Evolutionary conservation across 2,329 filamentous ascomycete genomes (phyloP).

Genomic region (Xylogone sp.): DNA sequence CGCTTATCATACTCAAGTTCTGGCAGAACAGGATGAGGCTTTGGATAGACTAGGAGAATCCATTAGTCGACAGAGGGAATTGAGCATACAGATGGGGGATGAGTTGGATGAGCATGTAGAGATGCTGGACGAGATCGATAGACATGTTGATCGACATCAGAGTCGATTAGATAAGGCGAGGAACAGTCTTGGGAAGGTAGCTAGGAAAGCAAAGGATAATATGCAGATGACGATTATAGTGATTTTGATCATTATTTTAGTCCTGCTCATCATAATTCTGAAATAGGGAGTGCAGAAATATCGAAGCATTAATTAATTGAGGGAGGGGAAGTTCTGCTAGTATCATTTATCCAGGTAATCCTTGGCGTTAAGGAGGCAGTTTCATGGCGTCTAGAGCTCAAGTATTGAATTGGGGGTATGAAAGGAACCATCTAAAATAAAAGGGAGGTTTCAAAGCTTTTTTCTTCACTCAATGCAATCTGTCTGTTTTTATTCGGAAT

Average conservation of each 20-base stretch:
- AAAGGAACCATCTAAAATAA: background rate
- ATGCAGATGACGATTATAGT: constrained; percentile 76
- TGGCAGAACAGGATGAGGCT: constrained; percentile 89
- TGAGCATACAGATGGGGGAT: constrained; percentile 94
- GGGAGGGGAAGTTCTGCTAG: background rate
- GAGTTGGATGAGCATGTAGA: constrained; percentile 89
- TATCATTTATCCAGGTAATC: background rate
- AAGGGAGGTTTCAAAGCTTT: background rate
- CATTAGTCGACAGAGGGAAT: constrained; percentile 84
- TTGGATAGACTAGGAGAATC: constrained; percentile 83
- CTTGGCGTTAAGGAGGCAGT: background rate
- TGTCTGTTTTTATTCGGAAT: background rate
- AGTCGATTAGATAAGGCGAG: constrained; percentile 71
- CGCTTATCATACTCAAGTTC: constrained; percentile 72
- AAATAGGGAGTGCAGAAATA: constrained; percentile 43
- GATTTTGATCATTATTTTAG: constrained; percentile 61
- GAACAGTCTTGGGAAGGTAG: constrained; percentile 66
- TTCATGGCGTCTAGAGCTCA: background rate
- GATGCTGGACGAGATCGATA: constrained; percentile 86
- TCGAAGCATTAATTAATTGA: too few relatives aligned
- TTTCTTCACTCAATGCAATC: background rate
- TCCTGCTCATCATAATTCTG: constrained; percentile 64
- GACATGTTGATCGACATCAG: constrained; percentile 76
- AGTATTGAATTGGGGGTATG: background rate
- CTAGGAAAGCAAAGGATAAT: constrained; percentile 74